Conservation (phyloP, 768 basidiomycete species). For the Naematelia aurantialba region DNA sequence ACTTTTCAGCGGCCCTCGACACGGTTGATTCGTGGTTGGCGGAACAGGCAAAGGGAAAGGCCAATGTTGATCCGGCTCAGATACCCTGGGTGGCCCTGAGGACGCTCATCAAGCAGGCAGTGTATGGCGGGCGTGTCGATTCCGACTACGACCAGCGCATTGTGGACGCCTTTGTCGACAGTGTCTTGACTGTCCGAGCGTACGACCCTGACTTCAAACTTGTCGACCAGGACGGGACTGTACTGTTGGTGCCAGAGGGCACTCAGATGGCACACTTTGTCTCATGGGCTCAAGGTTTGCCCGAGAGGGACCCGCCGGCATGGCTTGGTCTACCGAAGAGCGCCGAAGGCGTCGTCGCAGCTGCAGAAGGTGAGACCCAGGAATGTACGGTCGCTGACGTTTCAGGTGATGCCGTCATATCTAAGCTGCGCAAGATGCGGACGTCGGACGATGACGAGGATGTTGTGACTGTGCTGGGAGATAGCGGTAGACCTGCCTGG, state of each 20-base stretch:
- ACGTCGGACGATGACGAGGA: constrained; percentile 49
- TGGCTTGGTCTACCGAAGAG: constrained; percentile 92
- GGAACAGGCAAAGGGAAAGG: constrained; percentile 72
- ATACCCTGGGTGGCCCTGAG: constrained; percentile 97
- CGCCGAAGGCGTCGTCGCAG: constrained; percentile 85
- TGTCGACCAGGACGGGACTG: constrained; percentile 57
- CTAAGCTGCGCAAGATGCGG: constrained; percentile 89
- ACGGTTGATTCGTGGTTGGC: constrained; percentile 91
- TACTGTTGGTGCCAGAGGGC: constrained; percentile 68
- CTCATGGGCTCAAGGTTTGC: constrained; percentile 79
- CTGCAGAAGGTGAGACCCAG: constrained; percentile 69
- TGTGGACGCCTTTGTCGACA: constrained; percentile 87
- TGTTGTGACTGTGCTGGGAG: constrained; percentile 13
- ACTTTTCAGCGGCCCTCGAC: constrained; percentile 84
- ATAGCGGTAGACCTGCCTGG: constrained; percentile 76
- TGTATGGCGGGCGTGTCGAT: constrained; percentile 91
- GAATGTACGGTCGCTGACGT: constrained; percentile 1
- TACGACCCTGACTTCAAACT: constrained; percentile 93
- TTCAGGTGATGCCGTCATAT: constrained; percentile 57
- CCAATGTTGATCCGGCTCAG: constrained; percentile 83
- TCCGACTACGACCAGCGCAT: constrained; percentile 92
- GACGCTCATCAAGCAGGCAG: constrained; percentile 87
- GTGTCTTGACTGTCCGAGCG: constrained; percentile 76
- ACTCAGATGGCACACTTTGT: constrained; percentile 89
- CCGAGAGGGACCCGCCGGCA: constrained; percentile 87